A percentile compares a stretch with the other conserved stretches of the same genome.
These are phyloP conservation scores for Dictyophora rubrovolvata DNA, from an alignment of 768 basidiomycete species.

Conservation along the genomic window DNA sequence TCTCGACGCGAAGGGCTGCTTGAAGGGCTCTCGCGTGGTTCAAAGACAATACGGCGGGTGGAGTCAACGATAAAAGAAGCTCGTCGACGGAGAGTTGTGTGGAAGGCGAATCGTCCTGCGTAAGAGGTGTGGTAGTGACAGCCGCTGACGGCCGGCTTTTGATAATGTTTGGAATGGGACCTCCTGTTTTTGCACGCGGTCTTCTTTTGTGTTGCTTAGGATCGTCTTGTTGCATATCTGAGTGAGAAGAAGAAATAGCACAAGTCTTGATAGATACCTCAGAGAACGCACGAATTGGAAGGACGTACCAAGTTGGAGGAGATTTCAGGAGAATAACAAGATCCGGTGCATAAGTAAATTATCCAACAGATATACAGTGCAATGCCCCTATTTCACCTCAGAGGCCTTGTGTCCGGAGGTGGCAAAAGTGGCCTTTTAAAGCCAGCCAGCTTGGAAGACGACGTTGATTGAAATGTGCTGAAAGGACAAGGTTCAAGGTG, in stretches of 20 bases:
- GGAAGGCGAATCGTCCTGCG: background rate
- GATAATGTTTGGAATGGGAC: background rate
- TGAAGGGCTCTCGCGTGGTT: constrained; percentile 54
- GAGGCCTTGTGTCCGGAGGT: too few relatives aligned
- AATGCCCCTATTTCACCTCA: too few relatives aligned
- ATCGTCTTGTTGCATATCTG: constrained; percentile 2
- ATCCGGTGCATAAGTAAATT: too few relatives aligned
- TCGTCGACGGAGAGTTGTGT: constrained; percentile 28
- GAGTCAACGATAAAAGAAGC: constrained; percentile 34
- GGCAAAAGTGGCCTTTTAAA: too few relatives aligned
- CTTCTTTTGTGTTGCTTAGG: background rate
- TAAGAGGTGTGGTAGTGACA: background rate
- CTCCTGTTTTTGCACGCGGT: constrained; percentile 7
- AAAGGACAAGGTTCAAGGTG: too few relatives aligned
- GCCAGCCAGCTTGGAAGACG: too few relatives aligned
- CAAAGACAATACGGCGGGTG: constrained; percentile 56
- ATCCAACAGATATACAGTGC: too few relatives aligned
- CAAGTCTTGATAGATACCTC: background rate
- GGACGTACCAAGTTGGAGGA: background rate
- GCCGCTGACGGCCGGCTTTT: constrained; percentile 1
- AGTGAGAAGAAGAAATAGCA: background rate
- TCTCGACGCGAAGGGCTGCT: constrained; percentile 34
- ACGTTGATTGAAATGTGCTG: too few relatives aligned
- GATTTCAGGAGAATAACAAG: background rate
- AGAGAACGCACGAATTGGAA: background rate